These are phyloP conservation scores for Pontederia crassipes DNA, from an alignment of 176 grass and related monocot species.

Conservation along the genomic window DNA sequence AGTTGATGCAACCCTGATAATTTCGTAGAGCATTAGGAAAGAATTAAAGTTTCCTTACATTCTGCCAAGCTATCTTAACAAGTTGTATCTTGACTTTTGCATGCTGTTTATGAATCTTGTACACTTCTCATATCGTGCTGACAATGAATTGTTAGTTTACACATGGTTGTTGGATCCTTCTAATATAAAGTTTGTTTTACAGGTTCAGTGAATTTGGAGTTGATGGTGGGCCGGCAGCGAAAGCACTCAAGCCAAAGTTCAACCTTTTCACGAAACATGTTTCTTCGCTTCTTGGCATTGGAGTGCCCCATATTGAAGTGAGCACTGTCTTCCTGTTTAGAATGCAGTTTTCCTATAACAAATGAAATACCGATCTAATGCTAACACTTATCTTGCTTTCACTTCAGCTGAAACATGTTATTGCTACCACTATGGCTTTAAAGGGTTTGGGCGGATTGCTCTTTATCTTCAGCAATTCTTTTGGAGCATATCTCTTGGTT, in stretches of 20 bases:
- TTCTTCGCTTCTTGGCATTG: slow-evolving; percentile 4
- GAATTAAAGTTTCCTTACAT: too few relatives aligned
- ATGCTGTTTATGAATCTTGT: too few relatives aligned
- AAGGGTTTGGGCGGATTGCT: slow-evolving; percentile 32
- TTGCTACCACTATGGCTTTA: slow-evolving; percentile 31
- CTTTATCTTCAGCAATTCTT: slow-evolving; percentile 37
- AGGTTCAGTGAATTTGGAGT: slow-evolving; percentile 12
- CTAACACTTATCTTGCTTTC: not conserved
- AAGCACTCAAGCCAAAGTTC: slow-evolving; percentile 4
- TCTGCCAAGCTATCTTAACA: too few relatives aligned
- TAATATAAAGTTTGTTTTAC: not conserved
- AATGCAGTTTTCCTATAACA: too few relatives aligned
- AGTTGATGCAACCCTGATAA: too few relatives aligned
- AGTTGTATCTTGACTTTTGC: too few relatives aligned
- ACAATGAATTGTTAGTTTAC: too few relatives aligned
- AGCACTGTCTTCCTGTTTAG: not conserved
- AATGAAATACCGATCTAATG: not conserved
- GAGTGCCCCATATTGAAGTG: slow-evolving; percentile 1
- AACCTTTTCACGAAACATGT: not conserved
- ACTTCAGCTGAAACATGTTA: slow-evolving; percentile 25
- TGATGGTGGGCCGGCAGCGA: slow-evolving; percentile 9
- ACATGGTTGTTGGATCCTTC: too few relatives aligned
- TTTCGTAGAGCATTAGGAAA: too few relatives aligned
- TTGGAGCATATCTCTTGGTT: slow-evolving; percentile 19
- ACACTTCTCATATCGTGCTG: too few relatives aligned